These are phyloP conservation scores for Neurospora sp. DNA, from an alignment of 495 filamentous ascomycete genomes.

Conservation along the genomic window DNA sequence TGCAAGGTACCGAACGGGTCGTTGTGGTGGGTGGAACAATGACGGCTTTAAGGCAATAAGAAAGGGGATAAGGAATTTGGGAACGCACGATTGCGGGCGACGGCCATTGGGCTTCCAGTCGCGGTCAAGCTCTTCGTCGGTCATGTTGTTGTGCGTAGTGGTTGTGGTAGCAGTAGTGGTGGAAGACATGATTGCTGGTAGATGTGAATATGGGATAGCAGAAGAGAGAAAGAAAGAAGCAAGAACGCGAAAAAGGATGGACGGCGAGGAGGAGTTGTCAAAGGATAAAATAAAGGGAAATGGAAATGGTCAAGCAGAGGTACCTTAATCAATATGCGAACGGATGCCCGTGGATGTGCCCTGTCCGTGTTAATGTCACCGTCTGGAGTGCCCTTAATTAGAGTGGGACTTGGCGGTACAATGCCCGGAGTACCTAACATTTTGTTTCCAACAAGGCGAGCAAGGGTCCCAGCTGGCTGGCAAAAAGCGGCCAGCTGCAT, in stretches of 20 bases:
- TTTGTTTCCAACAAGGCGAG: not conserved
- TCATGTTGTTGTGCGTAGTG: slow-evolving; percentile 23
- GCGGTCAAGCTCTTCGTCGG: slow-evolving; percentile 56
- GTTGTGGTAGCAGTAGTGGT: not conserved
- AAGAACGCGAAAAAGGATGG: slow-evolving; percentile 5
- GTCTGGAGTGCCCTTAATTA: not conserved
- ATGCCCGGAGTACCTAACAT: not conserved
- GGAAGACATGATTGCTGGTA: slow-evolving; percentile 1
- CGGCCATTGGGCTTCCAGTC: slow-evolving; percentile 68
- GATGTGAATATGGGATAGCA: slow-evolving; percentile 9
- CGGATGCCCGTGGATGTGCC: not conserved
- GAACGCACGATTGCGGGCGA: slow-evolving; percentile 72
- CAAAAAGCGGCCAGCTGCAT: slow-evolving; percentile 9
- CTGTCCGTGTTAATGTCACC: not conserved
- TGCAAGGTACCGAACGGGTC: not conserved
- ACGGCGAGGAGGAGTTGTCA: not conserved
- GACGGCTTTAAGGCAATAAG: not conserved
- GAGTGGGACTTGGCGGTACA: not conserved
- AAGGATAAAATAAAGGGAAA: slow-evolving; percentile 1
- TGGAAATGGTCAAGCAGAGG: not conserved
- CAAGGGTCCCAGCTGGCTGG: slow-evolving; percentile 7
- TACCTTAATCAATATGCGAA: slow-evolving; percentile 3
- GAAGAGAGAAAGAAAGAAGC: slow-evolving; percentile 28
- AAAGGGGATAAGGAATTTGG: not conserved
- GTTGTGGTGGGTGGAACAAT: not conserved